Evolutionary conservation across 345 rosid genomes (phyloP).

Genomic region (Populus alba): DNA sequence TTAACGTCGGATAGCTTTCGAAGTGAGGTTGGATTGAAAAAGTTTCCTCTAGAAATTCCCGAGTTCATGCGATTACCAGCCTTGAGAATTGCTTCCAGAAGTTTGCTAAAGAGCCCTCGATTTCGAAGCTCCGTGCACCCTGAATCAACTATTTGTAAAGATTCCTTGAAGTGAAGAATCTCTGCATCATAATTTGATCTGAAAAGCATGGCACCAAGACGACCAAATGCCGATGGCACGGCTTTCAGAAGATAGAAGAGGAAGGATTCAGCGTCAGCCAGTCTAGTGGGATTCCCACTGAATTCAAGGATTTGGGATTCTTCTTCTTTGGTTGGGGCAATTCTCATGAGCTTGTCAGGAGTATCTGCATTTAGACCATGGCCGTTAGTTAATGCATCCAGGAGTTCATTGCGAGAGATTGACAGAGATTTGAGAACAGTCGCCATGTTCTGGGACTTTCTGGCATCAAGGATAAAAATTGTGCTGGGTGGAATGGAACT

Average conservation of each 20-base stretch:
- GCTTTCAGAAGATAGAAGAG: slow-evolving; percentile 66
- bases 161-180: slow-evolving; percentile 42
- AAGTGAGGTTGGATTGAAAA: slow-evolving; percentile 64
- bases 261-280: slow-evolving; percentile 74
- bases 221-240: slow-evolving; percentile 62
- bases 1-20: slow-evolving; percentile 82
- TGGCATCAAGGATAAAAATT: slow-evolving; percentile 60
- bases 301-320: slow-evolving; percentile 52
- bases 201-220: slow-evolving; percentile 63
- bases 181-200: slow-evolving; percentile 62
- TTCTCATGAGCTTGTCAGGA: slow-evolving; percentile 67
- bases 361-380: slow-evolving; percentile 52
- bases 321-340: slow-evolving; percentile 70
- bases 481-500: slow-evolving; percentile 32
- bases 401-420: slow-evolving; percentile 54
- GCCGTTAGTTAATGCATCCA: slow-evolving; percentile 52
- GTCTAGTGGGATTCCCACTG: slow-evolving; percentile 50
- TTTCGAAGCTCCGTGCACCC: slow-evolving; percentile 72
- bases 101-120: slow-evolving; percentile 76
- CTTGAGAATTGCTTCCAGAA: slow-evolving; percentile 85
- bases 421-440: slow-evolving; percentile 69
- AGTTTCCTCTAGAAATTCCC: too few species aligned
- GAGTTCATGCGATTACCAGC: slow-evolving; percentile 97
- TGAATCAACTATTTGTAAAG: slow-evolving; percentile 45
- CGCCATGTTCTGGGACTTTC: slow-evolving; percentile 78